phyloP scores from a whole-genome alignment of 805 yeast species.

The Saccharomycopsis oosterbeekiorum region DNA sequence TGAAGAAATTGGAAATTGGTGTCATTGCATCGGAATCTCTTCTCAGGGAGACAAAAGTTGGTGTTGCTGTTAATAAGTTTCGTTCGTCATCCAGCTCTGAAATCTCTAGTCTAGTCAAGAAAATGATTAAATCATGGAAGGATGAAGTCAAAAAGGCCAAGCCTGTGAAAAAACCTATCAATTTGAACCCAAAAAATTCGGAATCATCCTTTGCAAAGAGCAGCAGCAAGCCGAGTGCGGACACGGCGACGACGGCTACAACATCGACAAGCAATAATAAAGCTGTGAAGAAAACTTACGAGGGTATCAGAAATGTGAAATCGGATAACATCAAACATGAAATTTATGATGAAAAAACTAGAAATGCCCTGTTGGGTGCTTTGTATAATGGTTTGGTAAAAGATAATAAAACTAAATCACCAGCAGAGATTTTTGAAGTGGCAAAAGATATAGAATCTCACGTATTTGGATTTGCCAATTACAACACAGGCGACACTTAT shows the following conservation, averaged over 20 bases:
- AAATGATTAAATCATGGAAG: conserved; percentile 81
- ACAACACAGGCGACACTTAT: conserved; percentile 49
- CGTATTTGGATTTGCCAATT: conserved; percentile 52
- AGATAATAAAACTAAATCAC: conserved; percentile 48
- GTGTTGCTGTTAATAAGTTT: conserved; percentile 88
- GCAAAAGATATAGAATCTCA: conserved; percentile 68
- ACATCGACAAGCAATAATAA: not conserved
- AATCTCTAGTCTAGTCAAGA: conserved; percentile 61
- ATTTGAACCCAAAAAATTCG: conserved; percentile 27
- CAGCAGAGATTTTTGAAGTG: conserved; percentile 46
- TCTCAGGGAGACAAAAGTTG: conserved; percentile 90
- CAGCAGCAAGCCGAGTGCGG: conserved; percentile 7
- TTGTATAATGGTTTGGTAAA: conserved; percentile 83
- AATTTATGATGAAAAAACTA: conserved; percentile 62
- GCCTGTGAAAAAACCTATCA: conserved; percentile 1
- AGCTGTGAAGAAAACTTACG: conserved; percentile 2
- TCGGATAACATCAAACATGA: conserved; percentile 70
- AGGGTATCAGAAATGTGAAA: conserved; percentile 62
- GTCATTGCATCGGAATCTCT: conserved; percentile 79
- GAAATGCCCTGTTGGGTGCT: conserved; percentile 78
- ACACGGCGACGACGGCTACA: not conserved
- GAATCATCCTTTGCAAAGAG: not conserved
- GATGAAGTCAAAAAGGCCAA: conserved; percentile 66
- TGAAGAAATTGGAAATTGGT: conserved; percentile 55
- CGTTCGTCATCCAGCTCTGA: conserved; percentile 60